phyloP scores from a whole-genome alignment of 257 asterid genomes.

The Catharanthus roseus region DNA sequence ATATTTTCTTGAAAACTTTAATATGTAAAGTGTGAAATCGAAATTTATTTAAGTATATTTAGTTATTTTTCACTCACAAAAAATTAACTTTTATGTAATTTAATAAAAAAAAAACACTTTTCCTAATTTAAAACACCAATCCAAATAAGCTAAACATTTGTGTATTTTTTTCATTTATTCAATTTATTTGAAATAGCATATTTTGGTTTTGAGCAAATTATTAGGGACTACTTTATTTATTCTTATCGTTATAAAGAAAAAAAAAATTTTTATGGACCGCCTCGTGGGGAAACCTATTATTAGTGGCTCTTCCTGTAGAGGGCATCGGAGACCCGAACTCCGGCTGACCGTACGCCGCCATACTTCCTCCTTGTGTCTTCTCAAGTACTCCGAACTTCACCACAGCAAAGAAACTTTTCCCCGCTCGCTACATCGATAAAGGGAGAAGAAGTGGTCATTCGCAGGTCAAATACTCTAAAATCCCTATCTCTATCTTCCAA shows the following conservation, averaged over 20 bases:
- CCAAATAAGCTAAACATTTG: too few species aligned
- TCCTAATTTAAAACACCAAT: too few species aligned
- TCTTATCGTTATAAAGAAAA: too few species aligned
- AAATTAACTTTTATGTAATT: too few species aligned
- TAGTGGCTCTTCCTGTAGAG: not conserved
- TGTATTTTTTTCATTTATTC: too few species aligned
- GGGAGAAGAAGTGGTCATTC: not conserved
- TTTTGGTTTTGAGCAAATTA: too few species aligned
- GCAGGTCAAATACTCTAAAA: not conserved
- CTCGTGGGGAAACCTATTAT: not conserved
- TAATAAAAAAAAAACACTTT: too few species aligned
- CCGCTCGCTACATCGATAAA: not conserved
- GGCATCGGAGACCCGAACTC: not conserved
- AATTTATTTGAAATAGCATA: not conserved
- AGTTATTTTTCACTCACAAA: too few species aligned
- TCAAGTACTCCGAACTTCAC: not conserved
- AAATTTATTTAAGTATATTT: too few species aligned
- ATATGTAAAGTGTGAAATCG: too few species aligned
- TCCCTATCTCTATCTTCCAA: not conserved
- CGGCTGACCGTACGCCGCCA: not conserved
- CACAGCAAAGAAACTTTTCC: not conserved
- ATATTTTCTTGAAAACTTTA: too few species aligned
- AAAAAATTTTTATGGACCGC: not conserved
- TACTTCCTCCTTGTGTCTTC: not conserved
- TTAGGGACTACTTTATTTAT: too few species aligned